phyloP scores from a whole-genome alignment of 139 green algal genomes.

The Micractinium sp. region DNA sequence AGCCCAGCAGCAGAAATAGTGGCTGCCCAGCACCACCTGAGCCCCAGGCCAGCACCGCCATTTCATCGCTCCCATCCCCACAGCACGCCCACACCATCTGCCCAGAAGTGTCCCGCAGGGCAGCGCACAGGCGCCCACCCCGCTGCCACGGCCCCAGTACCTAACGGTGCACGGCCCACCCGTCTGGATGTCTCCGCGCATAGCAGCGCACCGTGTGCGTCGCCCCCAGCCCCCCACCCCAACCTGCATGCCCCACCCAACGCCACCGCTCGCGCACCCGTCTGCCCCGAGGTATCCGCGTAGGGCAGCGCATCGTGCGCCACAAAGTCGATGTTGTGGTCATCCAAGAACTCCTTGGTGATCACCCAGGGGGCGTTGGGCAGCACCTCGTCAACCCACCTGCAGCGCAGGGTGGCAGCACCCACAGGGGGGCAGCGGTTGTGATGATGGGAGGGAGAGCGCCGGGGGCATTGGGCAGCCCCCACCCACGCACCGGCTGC shows the following conservation, averaged over 20 bases:
- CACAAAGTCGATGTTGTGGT: constrained; percentile 91
- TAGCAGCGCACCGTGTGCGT: background rate
- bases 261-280: constrained; percentile 46
- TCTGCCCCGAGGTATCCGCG: constrained; percentile 68
- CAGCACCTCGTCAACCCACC: constrained; percentile 93
- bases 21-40: too few species aligned
- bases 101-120: too few species aligned
- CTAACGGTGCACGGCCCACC: too few species aligned
- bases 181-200: background rate
- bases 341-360: constrained; percentile 83
- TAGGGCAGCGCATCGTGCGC: constrained; percentile 93
- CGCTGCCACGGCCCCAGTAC: too few species aligned
- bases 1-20: background rate
- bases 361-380: constrained; percentile 89
- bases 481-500: too few species aligned
- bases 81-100: too few species aligned
- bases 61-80: too few species aligned
- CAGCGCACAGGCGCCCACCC: too few species aligned
- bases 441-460: too few species aligned
- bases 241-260: background rate
- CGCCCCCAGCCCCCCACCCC: background rate
- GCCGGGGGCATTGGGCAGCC: too few species aligned
- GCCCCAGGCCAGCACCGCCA: too few species aligned
- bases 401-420: constrained; percentile 34
- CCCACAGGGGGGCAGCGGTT: too few species aligned